Percentiles rank a stretch among this genome's conserved stretches.
These are phyloP conservation scores for Aulographum hederae DNA, from an alignment of 2,329 filamentous ascomycete species.

Conservation along the genomic window DNA sequence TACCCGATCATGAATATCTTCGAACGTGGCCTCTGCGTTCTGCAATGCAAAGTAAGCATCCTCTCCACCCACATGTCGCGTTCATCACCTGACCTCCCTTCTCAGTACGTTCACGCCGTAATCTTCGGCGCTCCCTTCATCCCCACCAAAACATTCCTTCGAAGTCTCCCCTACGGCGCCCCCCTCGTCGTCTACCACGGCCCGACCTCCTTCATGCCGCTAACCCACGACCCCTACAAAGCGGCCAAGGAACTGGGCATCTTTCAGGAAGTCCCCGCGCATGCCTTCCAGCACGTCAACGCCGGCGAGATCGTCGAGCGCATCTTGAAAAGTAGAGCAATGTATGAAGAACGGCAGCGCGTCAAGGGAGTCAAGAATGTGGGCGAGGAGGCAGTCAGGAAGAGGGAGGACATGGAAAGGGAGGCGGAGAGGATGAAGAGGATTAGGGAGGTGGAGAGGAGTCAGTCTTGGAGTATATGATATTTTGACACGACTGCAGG, in stretches of 20 bases:
- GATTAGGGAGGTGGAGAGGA: slow-evolving; percentile 19
- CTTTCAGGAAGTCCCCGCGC: slow-evolving; percentile 58
- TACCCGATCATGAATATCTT: slow-evolving; percentile 99
- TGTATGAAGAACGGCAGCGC: slow-evolving; percentile 83
- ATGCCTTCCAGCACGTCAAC: slow-evolving; percentile 75
- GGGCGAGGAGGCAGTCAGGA: slow-evolving; percentile 38
- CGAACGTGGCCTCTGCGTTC: slow-evolving; percentile 82
- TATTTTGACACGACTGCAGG: too few relatives aligned
- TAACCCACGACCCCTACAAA: slow-evolving; percentile 41
- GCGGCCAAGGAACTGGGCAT: slow-evolving; percentile 69
- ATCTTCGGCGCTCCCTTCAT: slow-evolving; percentile 83
- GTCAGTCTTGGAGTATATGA: too few relatives aligned
- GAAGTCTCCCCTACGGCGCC: slow-evolving; percentile 48
- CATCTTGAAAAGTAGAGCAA: slow-evolving; percentile 69
- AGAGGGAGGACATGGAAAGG: slow-evolving; percentile 18
- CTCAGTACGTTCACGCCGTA: slow-evolving; percentile 71
- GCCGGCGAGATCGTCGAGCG: slow-evolving; percentile 79
- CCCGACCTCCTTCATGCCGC: slow-evolving; percentile 76
- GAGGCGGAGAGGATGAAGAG: slow-evolving; percentile 12
- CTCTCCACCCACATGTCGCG: neutral
- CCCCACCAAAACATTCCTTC: slow-evolving; percentile 62
- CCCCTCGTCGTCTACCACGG: slow-evolving; percentile 84
- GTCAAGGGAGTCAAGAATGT: slow-evolving; percentile 77
- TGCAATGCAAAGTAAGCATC: slow-evolving; percentile 67
- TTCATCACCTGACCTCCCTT: neutral